A percentile compares a stretch with the other conserved stretches of the same genome.
Evolutionary conservation across 2,329 filamentous ascomycete genomes (phyloP).

Genomic region (Fusarium subglutinans): DNA sequence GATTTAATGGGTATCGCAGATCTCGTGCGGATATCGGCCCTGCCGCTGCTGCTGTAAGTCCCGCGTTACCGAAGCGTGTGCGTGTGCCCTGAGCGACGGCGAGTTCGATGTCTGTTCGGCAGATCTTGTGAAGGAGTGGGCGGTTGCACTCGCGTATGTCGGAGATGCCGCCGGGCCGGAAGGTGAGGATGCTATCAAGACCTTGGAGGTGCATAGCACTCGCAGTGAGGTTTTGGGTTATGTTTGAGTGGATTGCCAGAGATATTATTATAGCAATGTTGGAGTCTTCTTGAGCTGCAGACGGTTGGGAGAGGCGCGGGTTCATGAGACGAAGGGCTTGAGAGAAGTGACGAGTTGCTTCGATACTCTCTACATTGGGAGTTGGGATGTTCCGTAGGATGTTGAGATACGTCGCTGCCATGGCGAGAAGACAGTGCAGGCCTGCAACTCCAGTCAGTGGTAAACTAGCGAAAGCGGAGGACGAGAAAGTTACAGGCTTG

Average conservation of each 20-base stretch:
- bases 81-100: not conserved
- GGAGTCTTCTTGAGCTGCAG: slow-evolving; percentile 6
- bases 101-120: slow-evolving; percentile 19
- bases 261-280: slow-evolving; percentile 33
- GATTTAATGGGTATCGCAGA: not conserved
- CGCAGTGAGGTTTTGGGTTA: slow-evolving; percentile 3
- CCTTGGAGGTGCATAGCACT: slow-evolving; percentile 25
- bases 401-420: slow-evolving; percentile 31
- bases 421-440: slow-evolving; percentile 34
- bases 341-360: slow-evolving; percentile 34
- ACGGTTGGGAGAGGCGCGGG: slow-evolving; percentile 8
- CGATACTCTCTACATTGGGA: slow-evolving; percentile 28
- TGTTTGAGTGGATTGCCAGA: slow-evolving; percentile 31
- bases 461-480: not conserved
- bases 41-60: slow-evolving; percentile 5
- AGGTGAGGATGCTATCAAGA: slow-evolving; percentile 1
- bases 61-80: slow-evolving; percentile 20
- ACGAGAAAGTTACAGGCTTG: slow-evolving; percentile 18
- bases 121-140: slow-evolving; percentile 28
- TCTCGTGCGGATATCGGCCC: not conserved
- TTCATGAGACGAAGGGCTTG: slow-evolving; percentile 31
- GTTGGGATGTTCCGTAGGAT: slow-evolving; percentile 19
- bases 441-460: not conserved
- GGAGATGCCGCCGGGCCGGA: slow-evolving; percentile 4
- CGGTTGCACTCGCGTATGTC: slow-evolving; percentile 13